Base-by-base conservation (phyloP, 805 yeast genomes). In the Zygosaccharomyces pseudorouxii region DNA sequence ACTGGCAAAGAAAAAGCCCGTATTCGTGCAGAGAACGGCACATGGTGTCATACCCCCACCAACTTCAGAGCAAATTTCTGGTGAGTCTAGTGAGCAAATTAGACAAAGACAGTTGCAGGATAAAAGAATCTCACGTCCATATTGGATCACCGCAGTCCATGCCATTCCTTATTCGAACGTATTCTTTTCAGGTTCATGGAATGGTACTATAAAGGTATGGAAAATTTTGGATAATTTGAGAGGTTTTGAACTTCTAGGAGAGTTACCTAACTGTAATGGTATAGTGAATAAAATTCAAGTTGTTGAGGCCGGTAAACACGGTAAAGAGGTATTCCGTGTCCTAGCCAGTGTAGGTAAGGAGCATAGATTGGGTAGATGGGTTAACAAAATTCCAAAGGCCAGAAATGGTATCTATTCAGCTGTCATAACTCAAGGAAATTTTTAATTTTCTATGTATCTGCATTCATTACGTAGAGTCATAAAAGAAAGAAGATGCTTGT, bases 301-400 rank as follows among this genome's bases (percentile, higher is more conserved):
- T 23, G 75, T 79, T 8, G 80, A 73, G 48, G 67, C 71, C 46
- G 84, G 80, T 22, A 80, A 77, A 49, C 73, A 76, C 38, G 75
- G 76, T 27, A 74, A 75, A 47, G 77, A 75, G 46, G 73, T 76
- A 42, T 63, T 81, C 43, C 75, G 80, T 55, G 69, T 89, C 9
- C 71, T 79, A 54, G 92, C 86, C 0, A 74, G 88, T 31, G 72
- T 86, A 4, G 79, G 92, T 36, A 88, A 90, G 67, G 97, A 92
- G 68, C 96, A 86, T 62, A 80, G 85, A 63, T 73, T 87, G 49
- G 97, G 97, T 33, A 82, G 97, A 64, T 90, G 97, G 96, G 67
- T 82, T 22, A 73, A 76, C 39, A 73, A 78, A 46, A 73, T 77
- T 31, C 73, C 74, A 22, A 86, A 86, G 6, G 84, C 85, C 27